Evolutionary conservation across 2,329 filamentous ascomycete genomes (phyloP).

Genomic region (Xylaria arbuscula): DNA sequence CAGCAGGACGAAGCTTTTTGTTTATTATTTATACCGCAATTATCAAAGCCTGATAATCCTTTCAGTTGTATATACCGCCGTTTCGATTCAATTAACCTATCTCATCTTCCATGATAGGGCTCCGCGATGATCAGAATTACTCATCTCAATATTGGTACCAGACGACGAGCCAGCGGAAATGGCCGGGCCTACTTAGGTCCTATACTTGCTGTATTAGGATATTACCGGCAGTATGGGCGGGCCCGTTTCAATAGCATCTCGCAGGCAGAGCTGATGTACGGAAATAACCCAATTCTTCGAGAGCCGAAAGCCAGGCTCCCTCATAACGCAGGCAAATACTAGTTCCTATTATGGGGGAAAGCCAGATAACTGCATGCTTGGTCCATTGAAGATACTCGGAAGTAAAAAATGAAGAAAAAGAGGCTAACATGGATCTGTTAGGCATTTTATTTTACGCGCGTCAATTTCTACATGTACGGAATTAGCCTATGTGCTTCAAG

Average conservation of each 20-base stretch:
- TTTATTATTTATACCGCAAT: slow-evolving; percentile 6
- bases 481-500: too few species aligned
- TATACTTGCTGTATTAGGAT: slow-evolving; percentile 12
- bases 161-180: not conserved
- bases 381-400: not conserved
- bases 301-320: not conserved
- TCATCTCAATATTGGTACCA: not conserved
- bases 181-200: not conserved
- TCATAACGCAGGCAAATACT: not conserved
- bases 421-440: not conserved
- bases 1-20: not conserved
- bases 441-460: too few species aligned
- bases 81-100: not conserved
- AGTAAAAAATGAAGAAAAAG: too few species aligned
- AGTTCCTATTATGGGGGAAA: not conserved
- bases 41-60: not conserved
- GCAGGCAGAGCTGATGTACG: not conserved
- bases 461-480: too few species aligned
- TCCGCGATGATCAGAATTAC: not conserved
- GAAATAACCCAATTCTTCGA: slow-evolving; percentile 15
- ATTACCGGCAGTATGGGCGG: not conserved
- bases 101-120: not conserved
- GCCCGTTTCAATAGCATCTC: not conserved
- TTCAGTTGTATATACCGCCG: not conserved
- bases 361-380: not conserved